Evolutionary conservation across 352 stramenopile genomes (phyloP), one percentile per base, ranked within the genome.

Genomic region (Peronosclerospora sorghi): DNA sequence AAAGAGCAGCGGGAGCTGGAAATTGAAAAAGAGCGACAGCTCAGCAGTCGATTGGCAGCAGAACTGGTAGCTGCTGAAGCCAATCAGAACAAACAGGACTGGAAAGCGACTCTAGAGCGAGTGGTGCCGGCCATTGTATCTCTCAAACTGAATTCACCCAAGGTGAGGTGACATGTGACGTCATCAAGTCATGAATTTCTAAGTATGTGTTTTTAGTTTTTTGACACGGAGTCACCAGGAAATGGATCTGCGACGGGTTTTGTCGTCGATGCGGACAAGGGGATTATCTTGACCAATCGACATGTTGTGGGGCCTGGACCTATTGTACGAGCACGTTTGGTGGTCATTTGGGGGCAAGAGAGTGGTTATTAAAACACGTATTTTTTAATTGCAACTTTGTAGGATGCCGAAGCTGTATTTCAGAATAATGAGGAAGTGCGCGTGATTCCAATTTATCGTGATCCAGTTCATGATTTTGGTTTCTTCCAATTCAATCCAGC

Each of bases 391-490:
- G 34, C 17, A 21, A 3, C 34, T 47, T 54, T 24, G 41, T 26
- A 93, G 63, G 74, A 91, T 41, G 83, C 83, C 0, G 85, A 97
- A 40, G 85, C 84, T 1, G 75, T 95, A 15, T 96, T 97, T 50
- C 76, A 94, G 53, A 97, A 95, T 62, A 96, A 96, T 51, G 88
- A 97, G 51, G 86, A 97, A 66, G 79, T 96, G 13, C 68, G 80
- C n/a, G 72, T 96, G 29, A 76, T 85, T 34, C 80, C 86, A 4
- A 90, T 97, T 52, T 97, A 96, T 45, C 68, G 83, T 8, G 88
- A 97, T 48, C 88, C 88, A 0, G 78, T 97, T 12, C 88, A 97
- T 54, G 88, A 97, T 59, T 97, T 96, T 70, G 86, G 83, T 15
- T 95, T 96, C 19, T 92, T 92, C 59, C 72, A 88, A 44, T 97